Evolutionary conservation across 2,329 filamentous ascomycete species (phyloP).

Genomic region (Blumeria hordei): DNA sequence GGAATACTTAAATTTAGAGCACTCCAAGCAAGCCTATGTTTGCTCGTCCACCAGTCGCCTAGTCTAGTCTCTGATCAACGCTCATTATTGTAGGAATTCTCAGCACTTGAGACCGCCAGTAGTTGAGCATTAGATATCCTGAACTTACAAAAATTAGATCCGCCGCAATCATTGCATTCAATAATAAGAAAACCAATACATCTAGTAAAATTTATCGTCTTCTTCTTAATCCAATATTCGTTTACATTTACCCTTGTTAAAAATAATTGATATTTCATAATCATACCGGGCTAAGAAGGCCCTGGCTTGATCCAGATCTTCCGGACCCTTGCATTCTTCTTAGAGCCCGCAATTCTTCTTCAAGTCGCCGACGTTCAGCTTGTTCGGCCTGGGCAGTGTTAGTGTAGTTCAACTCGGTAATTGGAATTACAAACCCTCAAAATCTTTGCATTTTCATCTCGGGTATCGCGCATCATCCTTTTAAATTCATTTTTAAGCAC

Average conservation of each 20-base stretch:
- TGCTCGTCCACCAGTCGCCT: too few relatives aligned
- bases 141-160: too few relatives aligned
- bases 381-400: slow-evolving; percentile 32
- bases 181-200: too few relatives aligned
- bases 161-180: too few relatives aligned
- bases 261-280: not conserved
- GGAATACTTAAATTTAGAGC: too few relatives aligned
- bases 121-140: too few relatives aligned
- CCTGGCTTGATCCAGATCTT: slow-evolving; percentile 15
- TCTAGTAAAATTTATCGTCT: too few relatives aligned
- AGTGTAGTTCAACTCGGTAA: slow-evolving; percentile 6
- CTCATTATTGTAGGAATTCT: too few relatives aligned
- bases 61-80: too few relatives aligned
- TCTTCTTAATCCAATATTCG: too few relatives aligned
- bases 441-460: slow-evolving; percentile 37
- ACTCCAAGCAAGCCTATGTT: too few relatives aligned
- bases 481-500: slow-evolving; percentile 53
- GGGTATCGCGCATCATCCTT: slow-evolving; percentile 56
- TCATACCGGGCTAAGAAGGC: not conserved
- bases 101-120: too few relatives aligned
- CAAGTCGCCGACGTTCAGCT: slow-evolving; percentile 43
- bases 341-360: slow-evolving; percentile 32
- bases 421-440: slow-evolving; percentile 26
- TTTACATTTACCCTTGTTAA: not conserved
- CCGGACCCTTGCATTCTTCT: slow-evolving; percentile 14